Evolutionary conservation across 768 basidiomycete species (phyloP).

Genomic region (Amanita subjunquillea): DNA sequence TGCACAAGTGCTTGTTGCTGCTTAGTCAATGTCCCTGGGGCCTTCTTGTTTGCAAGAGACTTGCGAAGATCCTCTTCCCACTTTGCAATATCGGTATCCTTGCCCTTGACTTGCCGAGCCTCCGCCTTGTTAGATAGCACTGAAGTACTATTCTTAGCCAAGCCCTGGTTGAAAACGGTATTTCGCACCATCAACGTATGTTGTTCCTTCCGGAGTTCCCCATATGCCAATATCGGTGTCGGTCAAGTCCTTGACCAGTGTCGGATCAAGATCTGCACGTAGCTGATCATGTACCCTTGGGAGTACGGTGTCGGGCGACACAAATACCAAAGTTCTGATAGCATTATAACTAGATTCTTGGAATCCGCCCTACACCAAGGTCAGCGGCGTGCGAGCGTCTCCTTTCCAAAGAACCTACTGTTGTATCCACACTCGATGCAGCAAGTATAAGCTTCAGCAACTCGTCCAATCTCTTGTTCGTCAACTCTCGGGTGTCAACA

Average conservation of each 20-base stretch:
- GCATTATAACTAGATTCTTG: constrained; percentile 66
- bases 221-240: constrained; percentile 75
- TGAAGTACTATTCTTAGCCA: constrained; percentile 14
- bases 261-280: constrained; percentile 50
- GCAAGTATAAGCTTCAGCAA: constrained; percentile 40
- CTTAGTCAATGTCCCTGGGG: constrained; percentile 55
- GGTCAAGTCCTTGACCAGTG: constrained; percentile 50
- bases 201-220: constrained; percentile 74
- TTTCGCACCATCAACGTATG: constrained; percentile 66
- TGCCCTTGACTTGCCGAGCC: constrained; percentile 55
- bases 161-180: not conserved
- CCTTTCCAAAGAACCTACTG: constrained; percentile 24
- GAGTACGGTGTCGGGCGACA: constrained; percentile 60
- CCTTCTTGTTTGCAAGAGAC: constrained; percentile 74
- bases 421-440: constrained; percentile 32
- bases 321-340: constrained; percentile 68
- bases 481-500: constrained; percentile 55
- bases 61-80: constrained; percentile 96
- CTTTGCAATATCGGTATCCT: constrained; percentile 80
- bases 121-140: constrained; percentile 58
- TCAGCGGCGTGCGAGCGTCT: not conserved
- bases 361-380: constrained; percentile 29
- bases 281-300: constrained; percentile 65
- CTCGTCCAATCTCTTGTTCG: constrained; percentile 37
- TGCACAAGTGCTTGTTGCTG: constrained; percentile 78